phyloP scores from a whole-genome alignment of 179 eudicot genomes.

The Spergularia azorica region DNA sequence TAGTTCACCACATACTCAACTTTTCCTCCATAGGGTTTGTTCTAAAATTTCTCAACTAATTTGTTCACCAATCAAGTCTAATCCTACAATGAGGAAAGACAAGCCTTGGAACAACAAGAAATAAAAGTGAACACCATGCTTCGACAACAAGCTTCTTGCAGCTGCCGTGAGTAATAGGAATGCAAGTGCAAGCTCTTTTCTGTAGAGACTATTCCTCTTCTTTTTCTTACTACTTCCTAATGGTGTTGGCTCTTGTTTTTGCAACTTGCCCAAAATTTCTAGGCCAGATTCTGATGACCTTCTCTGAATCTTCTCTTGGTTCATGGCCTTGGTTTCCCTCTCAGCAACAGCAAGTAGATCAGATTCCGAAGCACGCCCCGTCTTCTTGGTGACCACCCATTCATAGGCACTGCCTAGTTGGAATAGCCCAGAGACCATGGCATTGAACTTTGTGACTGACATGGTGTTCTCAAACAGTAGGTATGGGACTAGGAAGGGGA shows the following conservation, averaged over 20 bases:
- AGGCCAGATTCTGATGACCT: constrained; percentile 61
- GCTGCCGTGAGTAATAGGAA: constrained; percentile 66
- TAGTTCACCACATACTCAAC: not conserved
- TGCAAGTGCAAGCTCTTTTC: constrained; percentile 69
- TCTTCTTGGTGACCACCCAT: constrained; percentile 79
- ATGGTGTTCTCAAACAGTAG: constrained; percentile 74
- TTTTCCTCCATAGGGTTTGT: not conserved
- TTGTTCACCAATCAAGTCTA: constrained; percentile 80
- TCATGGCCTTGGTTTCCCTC: constrained; percentile 52
- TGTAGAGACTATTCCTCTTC: constrained; percentile 56
- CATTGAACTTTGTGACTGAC: constrained; percentile 78
- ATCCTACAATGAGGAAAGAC: constrained; percentile 64
- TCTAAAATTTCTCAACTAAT: constrained; percentile 34
- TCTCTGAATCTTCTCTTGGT: constrained; percentile 52
- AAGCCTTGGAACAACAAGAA: constrained; percentile 72
- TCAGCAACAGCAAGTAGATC: constrained; percentile 58
- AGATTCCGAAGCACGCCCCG: constrained; percentile 69
- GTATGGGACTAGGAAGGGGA: constrained; percentile 69
- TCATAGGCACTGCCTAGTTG: constrained; percentile 72
- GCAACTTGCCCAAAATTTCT: constrained; percentile 44
- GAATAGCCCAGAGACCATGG: constrained; percentile 70
- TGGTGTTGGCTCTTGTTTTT: constrained; percentile 32
- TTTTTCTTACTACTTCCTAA: constrained; percentile 17
- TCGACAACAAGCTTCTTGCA: constrained; percentile 63
- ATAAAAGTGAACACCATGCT: constrained; percentile 75